Evolutionary conservation across 1,139 yeast genomes (phyloP).

Genomic region (Hemisphaericaspora xylanilytica): DNA sequence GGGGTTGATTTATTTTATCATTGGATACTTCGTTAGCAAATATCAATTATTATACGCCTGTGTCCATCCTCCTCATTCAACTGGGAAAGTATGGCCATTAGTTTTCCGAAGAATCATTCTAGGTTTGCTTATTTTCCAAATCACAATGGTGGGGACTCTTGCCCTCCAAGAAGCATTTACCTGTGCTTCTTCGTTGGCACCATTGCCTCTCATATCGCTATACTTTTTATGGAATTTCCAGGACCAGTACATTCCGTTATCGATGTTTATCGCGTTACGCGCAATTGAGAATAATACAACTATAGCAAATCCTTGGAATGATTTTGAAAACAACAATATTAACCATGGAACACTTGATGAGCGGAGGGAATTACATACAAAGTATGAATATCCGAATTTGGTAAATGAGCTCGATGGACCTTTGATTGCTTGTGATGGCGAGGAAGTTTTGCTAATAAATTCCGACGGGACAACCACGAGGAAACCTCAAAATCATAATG

Average conservation of each 20-base stretch:
- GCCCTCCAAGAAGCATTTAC: constrained; percentile 76
- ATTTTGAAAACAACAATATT: constrained; percentile 13
- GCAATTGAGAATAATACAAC: constrained; percentile 30
- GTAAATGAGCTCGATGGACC: constrained; percentile 77
- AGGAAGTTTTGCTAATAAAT: constrained; percentile 59
- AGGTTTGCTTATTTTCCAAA: constrained; percentile 65
- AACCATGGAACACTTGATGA: constrained; percentile 57
- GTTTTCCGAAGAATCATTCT: constrained; percentile 56
- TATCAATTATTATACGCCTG: constrained; percentile 64
- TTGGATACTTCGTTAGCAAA: constrained; percentile 65
- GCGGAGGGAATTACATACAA: constrained; percentile 61
- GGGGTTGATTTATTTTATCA: constrained; percentile 57
- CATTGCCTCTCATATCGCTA: constrained; percentile 69
- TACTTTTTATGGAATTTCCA: constrained; percentile 79
- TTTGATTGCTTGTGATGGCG: constrained; percentile 65
- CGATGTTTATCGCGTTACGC: constrained; percentile 81
- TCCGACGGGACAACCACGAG: constrained; percentile 47
- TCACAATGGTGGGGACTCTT: constrained; percentile 89
- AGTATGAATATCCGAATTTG: constrained; percentile 75
- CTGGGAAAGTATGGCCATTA: constrained; percentile 71
- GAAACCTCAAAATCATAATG: constrained; percentile 15
- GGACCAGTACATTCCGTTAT: constrained; percentile 73
- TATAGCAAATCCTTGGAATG: constrained; percentile 12
- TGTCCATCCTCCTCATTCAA: constrained; percentile 69
- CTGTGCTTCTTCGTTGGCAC: constrained; percentile 67